phyloP scores from a whole-genome alignment of 495 filamentous ascomycete species.

The Cenococcum geophilum region DNA sequence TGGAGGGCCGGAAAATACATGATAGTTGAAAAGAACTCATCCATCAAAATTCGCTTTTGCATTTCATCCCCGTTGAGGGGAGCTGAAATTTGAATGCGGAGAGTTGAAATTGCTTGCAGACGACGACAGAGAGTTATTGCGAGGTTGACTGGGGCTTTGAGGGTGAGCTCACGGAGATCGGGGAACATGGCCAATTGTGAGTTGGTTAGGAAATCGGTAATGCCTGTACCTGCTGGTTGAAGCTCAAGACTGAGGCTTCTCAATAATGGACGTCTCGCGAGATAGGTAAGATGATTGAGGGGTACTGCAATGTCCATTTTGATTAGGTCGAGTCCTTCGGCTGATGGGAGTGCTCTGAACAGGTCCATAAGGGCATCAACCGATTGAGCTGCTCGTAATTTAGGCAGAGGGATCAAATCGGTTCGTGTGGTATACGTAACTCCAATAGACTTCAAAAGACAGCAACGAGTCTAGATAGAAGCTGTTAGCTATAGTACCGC shows the following conservation, averaged over 20 bases:
- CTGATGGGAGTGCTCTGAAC: not conserved
- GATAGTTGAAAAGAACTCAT: not conserved
- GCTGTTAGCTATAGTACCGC: no score
- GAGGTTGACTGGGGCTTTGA: not conserved
- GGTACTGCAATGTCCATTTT: not conserved
- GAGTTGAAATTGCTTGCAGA: not conserved
- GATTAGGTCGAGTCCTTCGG: not conserved
- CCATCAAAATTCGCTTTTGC: not conserved
- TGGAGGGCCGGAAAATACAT: not conserved
- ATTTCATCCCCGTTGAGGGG: not conserved
- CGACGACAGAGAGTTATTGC: not conserved
- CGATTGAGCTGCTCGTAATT: not conserved
- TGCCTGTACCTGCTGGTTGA: not conserved
- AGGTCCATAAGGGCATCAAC: not conserved
- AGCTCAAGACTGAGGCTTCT: not conserved
- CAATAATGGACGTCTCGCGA: not conserved
- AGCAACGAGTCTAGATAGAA: no score
- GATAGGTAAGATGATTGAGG: not conserved
- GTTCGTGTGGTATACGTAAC: not conserved
- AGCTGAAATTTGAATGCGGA: not conserved
- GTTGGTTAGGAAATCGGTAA: not conserved
- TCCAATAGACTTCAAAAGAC: no score
- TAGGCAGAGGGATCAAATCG: not conserved
- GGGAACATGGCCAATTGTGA: not conserved
- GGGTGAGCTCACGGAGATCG: not conserved